These are phyloP conservation scores for Lactifluus subvellereus DNA, from an alignment of 768 basidiomycete genomes.

Conservation along the genomic window DNA sequence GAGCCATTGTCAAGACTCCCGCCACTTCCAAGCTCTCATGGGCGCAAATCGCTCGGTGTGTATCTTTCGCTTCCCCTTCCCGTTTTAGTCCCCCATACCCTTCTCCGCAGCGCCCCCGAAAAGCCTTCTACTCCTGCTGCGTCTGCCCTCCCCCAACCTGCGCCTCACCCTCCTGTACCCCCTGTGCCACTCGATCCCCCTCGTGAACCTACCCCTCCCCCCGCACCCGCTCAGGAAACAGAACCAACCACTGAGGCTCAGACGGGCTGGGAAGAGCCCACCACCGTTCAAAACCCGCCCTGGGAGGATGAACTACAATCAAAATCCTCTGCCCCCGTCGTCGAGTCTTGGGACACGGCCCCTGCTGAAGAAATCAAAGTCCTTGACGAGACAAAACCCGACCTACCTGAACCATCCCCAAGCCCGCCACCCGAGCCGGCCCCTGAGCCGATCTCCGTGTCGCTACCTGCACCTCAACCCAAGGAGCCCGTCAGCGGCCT, in stretches of 20 bases:
- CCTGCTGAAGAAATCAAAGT: constrained; percentile 14
- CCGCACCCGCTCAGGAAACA: constrained; percentile 27
- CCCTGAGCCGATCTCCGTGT: constrained; percentile 30
- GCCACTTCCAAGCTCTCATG: constrained; percentile 76
- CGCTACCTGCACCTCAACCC: constrained; percentile 25
- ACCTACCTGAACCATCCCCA: constrained; percentile 4
- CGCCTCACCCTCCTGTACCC: constrained; percentile 26
- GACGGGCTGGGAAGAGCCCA: constrained; percentile 65
- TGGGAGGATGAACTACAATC: constrained; percentile 66
- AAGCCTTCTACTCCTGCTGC: constrained; percentile 47
- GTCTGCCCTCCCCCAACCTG: constrained; percentile 27
- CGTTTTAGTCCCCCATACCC: constrained; percentile 7
- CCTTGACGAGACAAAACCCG: constrained; percentile 17
- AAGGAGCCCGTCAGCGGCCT: constrained; percentile 26
- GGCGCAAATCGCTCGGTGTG: constrained; percentile 78
- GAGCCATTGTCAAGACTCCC: constrained; percentile 47
- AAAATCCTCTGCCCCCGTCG: constrained; percentile 31
- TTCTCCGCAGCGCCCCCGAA: constrained; percentile 50
- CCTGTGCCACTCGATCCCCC: constrained; percentile 21
- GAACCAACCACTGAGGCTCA: constrained; percentile 31
- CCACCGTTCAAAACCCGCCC: constrained; percentile 56
- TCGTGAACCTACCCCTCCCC: constrained; percentile 26
- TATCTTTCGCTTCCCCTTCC: constrained; percentile 14
- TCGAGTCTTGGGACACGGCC: constrained; percentile 32
- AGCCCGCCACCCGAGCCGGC: constrained; percentile 28